Base-by-base conservation (phyloP, 2,329 filamentous ascomycete genomes). In the Diaporthe sp. region DNA sequence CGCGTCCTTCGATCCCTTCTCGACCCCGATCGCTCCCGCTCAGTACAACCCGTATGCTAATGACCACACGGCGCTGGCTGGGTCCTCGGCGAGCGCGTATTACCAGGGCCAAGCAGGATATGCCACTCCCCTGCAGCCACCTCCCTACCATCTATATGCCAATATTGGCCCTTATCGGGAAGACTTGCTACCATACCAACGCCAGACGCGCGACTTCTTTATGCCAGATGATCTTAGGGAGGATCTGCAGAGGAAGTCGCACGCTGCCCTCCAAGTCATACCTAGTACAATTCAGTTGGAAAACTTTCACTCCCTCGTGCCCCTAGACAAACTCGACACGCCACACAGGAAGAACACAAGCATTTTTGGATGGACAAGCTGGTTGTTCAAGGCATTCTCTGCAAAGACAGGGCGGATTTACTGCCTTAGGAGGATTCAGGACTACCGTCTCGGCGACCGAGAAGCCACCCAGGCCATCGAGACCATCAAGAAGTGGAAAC, bases 361-460 rank as follows among this genome's bases (percentile, higher is more conserved):
- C 17, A 91, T 94, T 22, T 98, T 98, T 84, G 95, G 95, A 39
- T 98, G 95, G 81, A 92, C 93, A 8, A 98, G 94, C 79, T 98
- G 96, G 95, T 91, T 98, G 0, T 99, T 98, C 87, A 98, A 98
- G 86, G 96, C 96, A 12, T 92, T 93, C 34, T 98, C 95, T 9
- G 93, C 91, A 83, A 97, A 97, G 82, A 96, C 96, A 79, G 97
- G 96, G 15, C 93, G 94, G 78, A 92, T 93, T n/a, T 98, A 98
- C 84, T 95, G 93, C 74, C 87, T 99, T 62, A 91, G 97, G 77
- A 90, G 97, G 77, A 89, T 99, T 31, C 95, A 98, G 88, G 94
- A 95, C 67, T 98, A 95, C 81, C 93, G 95, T 15, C 85, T 98
- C 69, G 97, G 94, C 19, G 98, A 96, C 80, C 73, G 75, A 10